These are phyloP conservation scores for Dendrobium chrysotoxum DNA, from an alignment of 106 monocot genomes.

Conservation along the genomic window DNA sequence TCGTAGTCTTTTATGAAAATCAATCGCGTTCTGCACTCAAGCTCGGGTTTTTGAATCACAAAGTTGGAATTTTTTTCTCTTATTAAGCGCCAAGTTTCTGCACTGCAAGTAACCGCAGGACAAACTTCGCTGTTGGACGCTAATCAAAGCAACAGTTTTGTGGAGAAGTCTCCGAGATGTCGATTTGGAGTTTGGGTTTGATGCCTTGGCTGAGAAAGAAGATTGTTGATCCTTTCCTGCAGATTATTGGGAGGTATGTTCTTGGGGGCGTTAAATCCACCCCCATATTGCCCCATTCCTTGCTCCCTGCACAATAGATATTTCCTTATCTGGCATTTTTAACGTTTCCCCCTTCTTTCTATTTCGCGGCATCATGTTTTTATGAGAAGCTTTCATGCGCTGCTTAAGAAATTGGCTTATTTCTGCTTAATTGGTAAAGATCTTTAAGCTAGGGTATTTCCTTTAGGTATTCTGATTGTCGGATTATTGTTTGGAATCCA, in stretches of 20 bases:
- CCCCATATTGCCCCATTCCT: background rate
- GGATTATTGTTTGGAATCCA: background rate
- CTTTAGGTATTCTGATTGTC: background rate
- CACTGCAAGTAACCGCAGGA: too few species aligned
- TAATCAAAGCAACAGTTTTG: background rate
- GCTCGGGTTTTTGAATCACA: too few species aligned
- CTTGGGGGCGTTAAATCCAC: background rate
- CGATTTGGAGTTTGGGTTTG: conserved; percentile 13
- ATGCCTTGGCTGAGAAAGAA: conserved; percentile 33
- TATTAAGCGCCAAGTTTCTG: too few species aligned
- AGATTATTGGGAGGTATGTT: conserved; percentile 33
- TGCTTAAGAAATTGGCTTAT: background rate
- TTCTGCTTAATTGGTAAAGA: background rate
- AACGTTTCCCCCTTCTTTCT: background rate
- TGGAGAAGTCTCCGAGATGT: conserved; percentile 6
- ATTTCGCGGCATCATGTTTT: background rate
- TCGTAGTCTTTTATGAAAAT: too few species aligned
- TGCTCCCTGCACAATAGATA: background rate
- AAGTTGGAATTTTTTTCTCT: too few species aligned
- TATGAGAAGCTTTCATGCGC: background rate
- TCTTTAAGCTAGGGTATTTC: background rate
- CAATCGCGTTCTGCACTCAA: too few species aligned
- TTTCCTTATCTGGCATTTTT: background rate
- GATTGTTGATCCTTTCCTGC: conserved; percentile 43
- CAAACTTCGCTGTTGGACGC: background rate